Evolutionary conservation across 805 yeast species (phyloP), one percentile per base, ranked within the genome.

Genomic region (Barnettozyma californica): DNA sequence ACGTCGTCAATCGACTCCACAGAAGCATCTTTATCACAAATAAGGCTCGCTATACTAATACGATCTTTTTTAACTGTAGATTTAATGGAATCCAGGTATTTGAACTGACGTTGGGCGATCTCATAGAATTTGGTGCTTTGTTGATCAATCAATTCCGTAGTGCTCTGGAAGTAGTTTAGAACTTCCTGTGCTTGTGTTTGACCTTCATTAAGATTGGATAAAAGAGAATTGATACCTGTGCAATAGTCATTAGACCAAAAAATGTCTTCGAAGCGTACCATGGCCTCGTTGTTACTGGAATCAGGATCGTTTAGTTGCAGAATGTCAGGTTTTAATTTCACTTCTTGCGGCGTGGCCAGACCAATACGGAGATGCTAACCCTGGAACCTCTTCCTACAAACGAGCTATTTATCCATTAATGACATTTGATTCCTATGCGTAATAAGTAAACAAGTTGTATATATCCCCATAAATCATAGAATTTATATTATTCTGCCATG

Each of bases 401-500:
- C 11, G 6, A 20, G 4, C 9, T 35, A 16, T 10, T 10, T 10
- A 35, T 29, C 16, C 14, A 29, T 29, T 29, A 7, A 13, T 29
- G 33, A 5, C 16, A 29, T 13, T 3, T 13, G 3, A 13, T 14
- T n/a, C 11, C n/a, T 5, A n/a, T 19, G n/a, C 38, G 13, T 13
- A 35, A 16, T 10, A 9, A 18, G 38, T 19, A n/a, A n/a, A 33
- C 4, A 13, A 34, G 19, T 9, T 19, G 20, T 10, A 9, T 8
- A 5, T 23, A 23, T 23, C 25, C 25, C 8, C 25, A 23, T 8
- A 23, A 5, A 23, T 26, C 36, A n/a, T 23, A 20, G n/a, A 3
- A 58, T 29, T 45, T 61, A 74, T 39, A 73, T 73, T 49, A 73
- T 68, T 56, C 74, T 66, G 13, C 84, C 85, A 58, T 74, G 75